These are phyloP conservation scores for Pecoramyces ruminantium DNA, from an alignment of 192 early-diverging fungal species.

Conservation along the genomic window DNA sequence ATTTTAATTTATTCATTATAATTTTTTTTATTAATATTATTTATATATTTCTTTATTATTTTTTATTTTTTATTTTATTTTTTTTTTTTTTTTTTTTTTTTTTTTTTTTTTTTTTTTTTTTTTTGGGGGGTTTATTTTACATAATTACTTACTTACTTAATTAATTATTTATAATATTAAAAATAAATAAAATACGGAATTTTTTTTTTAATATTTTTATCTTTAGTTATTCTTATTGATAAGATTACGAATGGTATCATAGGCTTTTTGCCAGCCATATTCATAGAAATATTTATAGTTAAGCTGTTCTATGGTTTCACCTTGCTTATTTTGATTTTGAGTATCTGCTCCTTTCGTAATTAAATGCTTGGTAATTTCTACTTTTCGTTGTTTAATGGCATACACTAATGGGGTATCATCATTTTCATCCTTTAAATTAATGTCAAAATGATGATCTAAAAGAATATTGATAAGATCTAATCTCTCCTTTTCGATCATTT, in stretches of 20 bases:
- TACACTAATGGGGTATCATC: neutral
- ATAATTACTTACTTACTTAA: too few relatives aligned
- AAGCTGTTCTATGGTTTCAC: neutral
- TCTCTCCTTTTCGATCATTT: neutral
- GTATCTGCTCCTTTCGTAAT: neutral
- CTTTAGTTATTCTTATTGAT: neutral
- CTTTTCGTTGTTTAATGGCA: neutral
- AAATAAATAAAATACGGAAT: too few relatives aligned
- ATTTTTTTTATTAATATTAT: too few relatives aligned
- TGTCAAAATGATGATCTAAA: neutral
- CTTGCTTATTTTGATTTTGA: neutral
- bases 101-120: too few relatives aligned
- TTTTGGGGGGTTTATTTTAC: too few relatives aligned
- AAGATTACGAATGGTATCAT: neutral
- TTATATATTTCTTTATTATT: too few relatives aligned
- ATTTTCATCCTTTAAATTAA: neutral
- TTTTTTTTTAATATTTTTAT: neutral
- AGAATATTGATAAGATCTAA: neutral
- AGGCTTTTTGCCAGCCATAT: neutral
- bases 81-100: too few relatives aligned
- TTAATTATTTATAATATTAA: too few relatives aligned
- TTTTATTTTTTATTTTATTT: too few relatives aligned
- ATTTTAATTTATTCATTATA: too few relatives aligned
- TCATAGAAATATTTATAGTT: neutral
- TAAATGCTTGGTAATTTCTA: neutral